Evolutionary conservation across 148 eudicot species (phyloP).

Genomic region (Pouteria glomerata): DNA sequence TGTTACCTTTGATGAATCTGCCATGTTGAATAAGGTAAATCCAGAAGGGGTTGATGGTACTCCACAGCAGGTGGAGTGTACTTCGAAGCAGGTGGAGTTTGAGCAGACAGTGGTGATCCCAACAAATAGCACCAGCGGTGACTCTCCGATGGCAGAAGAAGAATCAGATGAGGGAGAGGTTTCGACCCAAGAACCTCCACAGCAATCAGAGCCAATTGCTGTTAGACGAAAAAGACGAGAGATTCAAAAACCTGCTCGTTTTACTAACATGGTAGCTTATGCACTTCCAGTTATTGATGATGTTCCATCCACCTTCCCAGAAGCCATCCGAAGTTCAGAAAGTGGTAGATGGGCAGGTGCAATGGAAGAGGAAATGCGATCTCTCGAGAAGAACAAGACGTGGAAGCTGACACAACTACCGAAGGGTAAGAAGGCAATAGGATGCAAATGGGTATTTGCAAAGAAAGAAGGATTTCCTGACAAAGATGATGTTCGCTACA

Average conservation of each 20-base stretch:
- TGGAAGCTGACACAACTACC: neutral
- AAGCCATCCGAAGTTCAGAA: neutral
- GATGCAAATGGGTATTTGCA: neutral
- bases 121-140: no score
- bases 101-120: neutral
- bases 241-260: neutral
- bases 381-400: neutral
- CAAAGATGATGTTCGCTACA: neutral
- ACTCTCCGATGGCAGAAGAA: no score
- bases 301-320: neutral
- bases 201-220: neutral
- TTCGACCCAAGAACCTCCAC: neutral
- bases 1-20: neutral
- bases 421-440: neutral
- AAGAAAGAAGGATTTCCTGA: neutral
- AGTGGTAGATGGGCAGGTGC: neutral
- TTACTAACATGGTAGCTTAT: neutral
- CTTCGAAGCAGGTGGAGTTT: neutral
- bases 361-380: neutral
- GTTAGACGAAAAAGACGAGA: neutral
- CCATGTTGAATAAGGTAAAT: neutral
- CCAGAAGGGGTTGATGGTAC: neutral
- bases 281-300: neutral
- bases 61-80: neutral
- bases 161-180: neutral